These are phyloP conservation scores for Priceomyces castillae DNA, from an alignment of 805 yeast species.

Conservation along the genomic window DNA sequence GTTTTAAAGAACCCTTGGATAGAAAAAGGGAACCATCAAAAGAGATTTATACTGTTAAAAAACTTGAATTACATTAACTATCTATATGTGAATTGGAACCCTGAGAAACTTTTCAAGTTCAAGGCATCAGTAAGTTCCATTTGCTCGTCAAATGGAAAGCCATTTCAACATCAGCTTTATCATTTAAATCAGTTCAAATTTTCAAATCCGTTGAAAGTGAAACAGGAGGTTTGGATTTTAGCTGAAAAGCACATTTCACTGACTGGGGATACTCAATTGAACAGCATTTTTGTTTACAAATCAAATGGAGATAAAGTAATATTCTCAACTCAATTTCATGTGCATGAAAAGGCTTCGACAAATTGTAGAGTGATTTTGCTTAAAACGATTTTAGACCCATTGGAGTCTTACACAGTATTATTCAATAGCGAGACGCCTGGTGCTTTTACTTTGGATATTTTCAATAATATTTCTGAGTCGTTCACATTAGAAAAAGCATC, in stretches of 20 bases:
- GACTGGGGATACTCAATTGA: slow-evolving; percentile 7
- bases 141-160: slow-evolving; percentile 1
- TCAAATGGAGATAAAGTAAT: slow-evolving; percentile 29
- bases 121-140: slow-evolving; percentile 26
- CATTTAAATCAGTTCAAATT: slow-evolving; percentile 47
- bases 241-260: slow-evolving; percentile 48
- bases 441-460: slow-evolving; percentile 25
- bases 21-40: slow-evolving; percentile 11
- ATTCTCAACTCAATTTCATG: slow-evolving; percentile 20
- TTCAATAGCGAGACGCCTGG: slow-evolving; percentile 19
- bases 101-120: slow-evolving; percentile 21
- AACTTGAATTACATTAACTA: slow-evolving; percentile 39
- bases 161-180: slow-evolving; percentile 12
- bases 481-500: slow-evolving; percentile 29
- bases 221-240: slow-evolving; percentile 43
- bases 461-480: slow-evolving; percentile 26
- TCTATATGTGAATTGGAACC: slow-evolving; percentile 69
- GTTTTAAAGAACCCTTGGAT: slow-evolving; percentile 39
- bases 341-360: slow-evolving; percentile 24
- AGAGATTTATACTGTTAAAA: slow-evolving; percentile 17
- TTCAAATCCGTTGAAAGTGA: slow-evolving; percentile 22
- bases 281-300: slow-evolving; percentile 19
- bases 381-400: slow-evolving; percentile 27
- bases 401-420: slow-evolving; percentile 24
- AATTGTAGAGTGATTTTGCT: slow-evolving; percentile 37